Conservation (phyloP, 257 asterid species). For the Dorcoceras hygrometricum region DNA sequence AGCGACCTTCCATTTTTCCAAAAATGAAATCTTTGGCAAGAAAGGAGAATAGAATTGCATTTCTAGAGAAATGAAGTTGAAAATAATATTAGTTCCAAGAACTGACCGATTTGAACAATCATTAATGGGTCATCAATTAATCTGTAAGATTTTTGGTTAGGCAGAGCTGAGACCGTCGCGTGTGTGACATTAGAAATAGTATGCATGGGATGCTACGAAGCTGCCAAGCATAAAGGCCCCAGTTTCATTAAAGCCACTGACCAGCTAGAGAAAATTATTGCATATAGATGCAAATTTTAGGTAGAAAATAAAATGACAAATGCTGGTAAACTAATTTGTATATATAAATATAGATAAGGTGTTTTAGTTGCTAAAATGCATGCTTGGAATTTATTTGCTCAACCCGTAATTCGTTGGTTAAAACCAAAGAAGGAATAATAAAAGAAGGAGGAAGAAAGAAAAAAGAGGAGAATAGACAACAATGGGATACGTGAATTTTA, state of each 20-base stretch:
- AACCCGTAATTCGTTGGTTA: no score
- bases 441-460: no score
- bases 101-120: not conserved
- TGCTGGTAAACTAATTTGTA: no score
- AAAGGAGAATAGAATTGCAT: not conserved
- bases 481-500: no score
- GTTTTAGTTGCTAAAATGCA: no score
- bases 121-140: not conserved
- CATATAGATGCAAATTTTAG: no score
- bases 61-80: not conserved
- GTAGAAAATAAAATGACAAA: no score
- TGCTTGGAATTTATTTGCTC: no score
- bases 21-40: not conserved
- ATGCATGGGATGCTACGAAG: conserved; percentile 29
- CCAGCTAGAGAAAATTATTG: not conserved
- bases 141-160: not conserved
- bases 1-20: conserved; percentile 33
- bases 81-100: not conserved
- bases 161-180: conserved; percentile 9
- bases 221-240: conserved; percentile 31
- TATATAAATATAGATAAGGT: no score
- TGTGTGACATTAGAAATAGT: conserved; percentile 11
- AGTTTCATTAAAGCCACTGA: conserved; percentile 7
- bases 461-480: no score
- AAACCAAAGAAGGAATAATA: no score